Conservation (phyloP, 306 rosid genomes). For the Pterocarpus macrocarpus region DNA sequence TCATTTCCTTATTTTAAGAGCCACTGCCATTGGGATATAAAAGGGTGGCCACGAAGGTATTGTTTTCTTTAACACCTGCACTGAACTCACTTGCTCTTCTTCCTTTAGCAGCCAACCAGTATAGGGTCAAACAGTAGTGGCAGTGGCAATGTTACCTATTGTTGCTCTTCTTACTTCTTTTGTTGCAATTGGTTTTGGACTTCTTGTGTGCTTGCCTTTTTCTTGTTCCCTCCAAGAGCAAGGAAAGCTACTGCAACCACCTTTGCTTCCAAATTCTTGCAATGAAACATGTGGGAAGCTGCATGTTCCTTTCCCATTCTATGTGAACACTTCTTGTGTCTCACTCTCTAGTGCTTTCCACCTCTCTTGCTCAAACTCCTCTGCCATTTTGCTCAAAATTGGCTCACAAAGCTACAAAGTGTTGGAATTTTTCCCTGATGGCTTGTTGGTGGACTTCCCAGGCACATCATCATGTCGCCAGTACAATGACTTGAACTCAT, state of each 20-base stretch:
- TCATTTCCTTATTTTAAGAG: no score
- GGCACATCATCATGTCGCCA: constrained; percentile 73
- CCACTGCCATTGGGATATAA: constrained; percentile 6
- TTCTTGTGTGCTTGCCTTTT: constrained; percentile 50
- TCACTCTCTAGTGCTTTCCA: constrained; percentile 66
- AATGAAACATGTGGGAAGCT: constrained; percentile 76
- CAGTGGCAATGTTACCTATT: constrained; percentile 53
- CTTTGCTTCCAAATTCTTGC: constrained; percentile 46
- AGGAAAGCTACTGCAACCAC: constrained; percentile 2
- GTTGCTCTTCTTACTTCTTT: constrained; percentile 39
- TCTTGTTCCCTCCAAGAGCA: constrained; percentile 43
- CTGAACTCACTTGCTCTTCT: constrained; percentile 15
- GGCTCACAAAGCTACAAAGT: constrained; percentile 61
- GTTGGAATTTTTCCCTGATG: constrained; percentile 78
- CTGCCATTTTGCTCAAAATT: constrained; percentile 70
- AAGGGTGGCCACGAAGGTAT: constrained; percentile 40
- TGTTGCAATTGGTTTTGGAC: constrained; percentile 36
- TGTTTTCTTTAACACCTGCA: constrained; percentile 25
- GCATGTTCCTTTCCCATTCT: constrained; percentile 82
- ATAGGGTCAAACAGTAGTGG: constrained; percentile 39
- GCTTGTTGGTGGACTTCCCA: constrained; percentile 76
- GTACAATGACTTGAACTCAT: constrained; percentile 82
- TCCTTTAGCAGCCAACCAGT: constrained; percentile 27
- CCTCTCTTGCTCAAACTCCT: constrained; percentile 73
- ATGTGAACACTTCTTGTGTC: constrained; percentile 69